Base-by-base conservation (phyloP, 169 alveolate species). In the Eimeria praecox region DNA sequence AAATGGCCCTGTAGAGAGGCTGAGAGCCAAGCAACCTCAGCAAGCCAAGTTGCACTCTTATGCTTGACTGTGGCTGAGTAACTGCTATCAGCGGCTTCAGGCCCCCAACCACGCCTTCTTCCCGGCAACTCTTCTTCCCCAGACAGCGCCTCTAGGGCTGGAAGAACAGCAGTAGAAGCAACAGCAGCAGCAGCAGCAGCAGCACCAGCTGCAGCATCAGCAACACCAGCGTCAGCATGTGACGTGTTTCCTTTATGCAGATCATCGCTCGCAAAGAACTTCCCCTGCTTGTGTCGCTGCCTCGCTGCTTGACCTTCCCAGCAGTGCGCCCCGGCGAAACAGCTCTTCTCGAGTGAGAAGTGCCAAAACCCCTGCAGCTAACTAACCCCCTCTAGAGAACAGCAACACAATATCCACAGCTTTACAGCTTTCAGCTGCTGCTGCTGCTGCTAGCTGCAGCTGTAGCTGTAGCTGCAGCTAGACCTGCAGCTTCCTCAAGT, bases 321-420 rank as follows among this genome's bases (percentile, higher is more conserved):
- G 92, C 92, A 27, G 92, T 56, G 59, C 92, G 92, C 22, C 92
- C 92, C 1, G 92, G 92, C 38, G 92, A 85, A 49, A 9, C 80
- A 27, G 78, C 78, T 38, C 40, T 14, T 38, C 54, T 35, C 16
- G 92, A 85, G 92, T 85, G 56, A 85, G 92, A 22, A 24, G 38
- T 18, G 42, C 62, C 38, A 10, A 6, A 42, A 0, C 0, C 52
- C 22, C 27, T 16, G 69, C 69, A 18, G 69, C 22, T 33, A 1
- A n/a, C n/a, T n/a, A n/a, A n/a, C n/a, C 20, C 24, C 27, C 82
- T 30, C 20, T 27, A 10, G 4, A 73, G 27, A 35, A 73, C 85
- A 38, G 38, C 85, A 38, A 6, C 56, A n/a, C 10, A 24, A 9
- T 38, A 0, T 1, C 0, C 75, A 64, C 16, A 64, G 22, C 75